Percentiles rank a stretch among this genome's conserved stretches.
phyloP scores from a whole-genome alignment of 805 yeast genomes.

The Kluyveromyces starmeri region DNA sequence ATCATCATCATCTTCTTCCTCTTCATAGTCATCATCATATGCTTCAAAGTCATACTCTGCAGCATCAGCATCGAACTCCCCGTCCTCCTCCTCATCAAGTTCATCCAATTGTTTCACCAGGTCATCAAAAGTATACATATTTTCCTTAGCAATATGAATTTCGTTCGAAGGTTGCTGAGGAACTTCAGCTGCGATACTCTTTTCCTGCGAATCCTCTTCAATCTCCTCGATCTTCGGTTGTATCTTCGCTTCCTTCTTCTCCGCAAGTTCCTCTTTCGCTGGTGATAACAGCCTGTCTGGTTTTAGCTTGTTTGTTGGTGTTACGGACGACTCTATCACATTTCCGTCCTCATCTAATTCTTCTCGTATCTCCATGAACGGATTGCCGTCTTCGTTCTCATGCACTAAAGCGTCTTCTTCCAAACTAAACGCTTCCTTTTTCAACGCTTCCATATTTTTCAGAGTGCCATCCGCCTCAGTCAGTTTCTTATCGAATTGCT shows the following conservation, averaged over 20 bases:
- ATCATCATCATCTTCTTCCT: constrained; percentile 14
- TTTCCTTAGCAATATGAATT: constrained; percentile 17
- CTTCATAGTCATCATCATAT: constrained; percentile 17
- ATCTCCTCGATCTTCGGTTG: neutral
- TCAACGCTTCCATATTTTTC: constrained; percentile 12
- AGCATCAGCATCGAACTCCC: constrained; percentile 13
- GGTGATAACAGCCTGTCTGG: no score
- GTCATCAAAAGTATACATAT: constrained; percentile 28
- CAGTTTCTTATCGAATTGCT: constrained; percentile 33
- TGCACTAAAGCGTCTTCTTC: constrained; percentile 5
- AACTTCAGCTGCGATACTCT: no score
- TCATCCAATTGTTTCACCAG: constrained; percentile 26
- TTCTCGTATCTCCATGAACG: constrained; percentile 77
- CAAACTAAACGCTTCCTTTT: neutral
- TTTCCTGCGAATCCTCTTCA: neutral
- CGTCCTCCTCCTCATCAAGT: constrained; percentile 23
- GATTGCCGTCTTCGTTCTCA: constrained; percentile 36
- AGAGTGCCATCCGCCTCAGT: constrained; percentile 33
- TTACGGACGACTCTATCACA: constrained; percentile 39
- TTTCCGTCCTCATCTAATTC: constrained; percentile 80
- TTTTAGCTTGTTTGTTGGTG: constrained; percentile 27
- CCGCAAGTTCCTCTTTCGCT: neutral
- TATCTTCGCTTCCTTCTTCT: neutral
- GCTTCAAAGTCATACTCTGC: constrained; percentile 19
- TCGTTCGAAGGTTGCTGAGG: no score